A percentile compares a stretch with the other conserved stretches of the same genome.
Conservation (phyloP, 805 yeast genomes). For the Metschnikowia kofuensis region DNA sequence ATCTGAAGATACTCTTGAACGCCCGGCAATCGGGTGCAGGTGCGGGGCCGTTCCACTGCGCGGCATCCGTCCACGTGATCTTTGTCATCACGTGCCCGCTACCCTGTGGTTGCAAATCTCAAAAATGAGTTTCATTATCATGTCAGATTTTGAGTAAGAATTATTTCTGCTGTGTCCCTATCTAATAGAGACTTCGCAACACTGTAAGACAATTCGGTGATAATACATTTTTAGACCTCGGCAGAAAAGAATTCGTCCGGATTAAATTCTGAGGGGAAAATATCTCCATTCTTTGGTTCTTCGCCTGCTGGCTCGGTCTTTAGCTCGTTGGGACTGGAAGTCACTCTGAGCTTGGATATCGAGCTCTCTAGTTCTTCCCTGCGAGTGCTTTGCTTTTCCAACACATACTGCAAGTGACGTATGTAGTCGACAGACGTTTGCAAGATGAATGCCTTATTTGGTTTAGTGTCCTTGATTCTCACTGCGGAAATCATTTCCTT, state of each 20-base stretch:
- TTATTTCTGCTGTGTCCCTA: too few species aligned
- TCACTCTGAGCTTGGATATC: conserved; percentile 13
- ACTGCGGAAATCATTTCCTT: conserved; percentile 38
- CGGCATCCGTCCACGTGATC: background rate
- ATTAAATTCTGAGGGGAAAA: conserved; percentile 5
- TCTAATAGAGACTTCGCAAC: too few species aligned
- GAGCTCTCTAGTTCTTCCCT: conserved; percentile 35
- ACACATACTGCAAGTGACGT: conserved; percentile 57
- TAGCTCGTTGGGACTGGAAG: background rate
- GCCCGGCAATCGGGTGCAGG: conserved; percentile 3
- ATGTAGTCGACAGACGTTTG: conserved; percentile 80
- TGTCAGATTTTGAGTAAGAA: too few species aligned
- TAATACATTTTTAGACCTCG: background rate
- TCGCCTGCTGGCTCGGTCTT: background rate
- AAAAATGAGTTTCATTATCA: too few species aligned
- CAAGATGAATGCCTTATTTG: conserved; percentile 78
- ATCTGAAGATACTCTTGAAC: background rate
- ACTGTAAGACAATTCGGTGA: too few species aligned
- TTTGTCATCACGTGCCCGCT: too few species aligned
- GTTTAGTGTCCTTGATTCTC: conserved; percentile 62
- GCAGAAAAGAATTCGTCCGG: conserved; percentile 10
- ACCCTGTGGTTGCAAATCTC: too few species aligned
- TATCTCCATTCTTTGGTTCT: background rate
- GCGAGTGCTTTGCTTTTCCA: conserved; percentile 52
- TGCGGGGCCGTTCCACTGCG: conserved; percentile 3